phyloP scores from a whole-genome alignment of 257 asterid genomes.

The Salvia hispanica region DNA sequence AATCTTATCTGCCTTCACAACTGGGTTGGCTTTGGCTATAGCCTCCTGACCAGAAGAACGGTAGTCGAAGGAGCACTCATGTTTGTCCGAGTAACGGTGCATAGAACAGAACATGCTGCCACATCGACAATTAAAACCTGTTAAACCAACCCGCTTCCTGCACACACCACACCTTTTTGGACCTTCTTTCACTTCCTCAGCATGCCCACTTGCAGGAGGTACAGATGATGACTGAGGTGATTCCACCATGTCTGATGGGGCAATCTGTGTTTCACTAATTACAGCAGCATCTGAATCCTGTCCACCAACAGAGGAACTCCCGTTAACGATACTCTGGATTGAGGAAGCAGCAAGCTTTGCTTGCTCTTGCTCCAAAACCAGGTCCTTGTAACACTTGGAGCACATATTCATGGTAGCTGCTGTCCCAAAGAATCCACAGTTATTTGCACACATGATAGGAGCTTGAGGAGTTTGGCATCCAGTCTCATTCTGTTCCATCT shows the following conservation, averaged over 20 bases:
- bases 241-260: slow-evolving; percentile 29
- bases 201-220: slow-evolving; percentile 29
- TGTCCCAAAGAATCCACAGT: slow-evolving; percentile 71
- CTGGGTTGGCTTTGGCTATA: slow-evolving; percentile 73
- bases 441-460: slow-evolving; percentile 56
- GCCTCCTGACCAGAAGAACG: slow-evolving; percentile 63
- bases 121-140: slow-evolving; percentile 64
- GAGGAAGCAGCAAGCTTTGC: slow-evolving; percentile 63
- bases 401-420: slow-evolving; percentile 78
- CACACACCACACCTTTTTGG: slow-evolving; percentile 59
- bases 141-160: slow-evolving; percentile 63
- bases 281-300: slow-evolving; percentile 32
- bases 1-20: slow-evolving; percentile 68
- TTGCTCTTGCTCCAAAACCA: slow-evolving; percentile 60
- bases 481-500: slow-evolving; percentile 67
- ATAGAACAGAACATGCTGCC: slow-evolving; percentile 51
- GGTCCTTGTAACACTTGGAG: slow-evolving; percentile 72
- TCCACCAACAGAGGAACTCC: slow-evolving; percentile 39
- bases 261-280: slow-evolving; percentile 21
- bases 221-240: slow-evolving; percentile 37
- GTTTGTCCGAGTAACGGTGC: slow-evolving; percentile 43
- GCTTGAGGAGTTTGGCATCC: slow-evolving; percentile 77
- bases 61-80: slow-evolving; percentile 47
- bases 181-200: slow-evolving; percentile 43
- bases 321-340: slow-evolving; percentile 59